These are phyloP conservation scores for Nymphaea colorata DNA, from an alignment of 164 flowering plant genomes.

Conservation along the genomic window DNA sequence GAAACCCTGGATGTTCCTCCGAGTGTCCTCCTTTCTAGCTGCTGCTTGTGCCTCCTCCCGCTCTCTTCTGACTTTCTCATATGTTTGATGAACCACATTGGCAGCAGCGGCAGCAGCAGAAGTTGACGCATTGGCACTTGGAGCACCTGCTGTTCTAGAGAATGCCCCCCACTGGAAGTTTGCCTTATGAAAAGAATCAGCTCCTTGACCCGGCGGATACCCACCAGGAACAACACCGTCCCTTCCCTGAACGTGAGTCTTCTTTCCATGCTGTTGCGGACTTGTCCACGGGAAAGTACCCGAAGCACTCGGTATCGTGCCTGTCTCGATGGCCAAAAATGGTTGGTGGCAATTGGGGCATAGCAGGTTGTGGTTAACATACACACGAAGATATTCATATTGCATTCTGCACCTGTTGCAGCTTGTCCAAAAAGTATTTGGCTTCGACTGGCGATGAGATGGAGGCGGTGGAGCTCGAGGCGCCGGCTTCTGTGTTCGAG, in stretches of 20 bases:
- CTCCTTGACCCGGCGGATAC: conserved; percentile 9
- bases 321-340: conserved; percentile 55
- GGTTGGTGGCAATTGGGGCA: conserved; percentile 68
- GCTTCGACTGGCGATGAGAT: conserved; percentile 23
- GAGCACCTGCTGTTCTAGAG: conserved; percentile 29
- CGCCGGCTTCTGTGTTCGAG: conserved; percentile 1
- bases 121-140: conserved; percentile 21
- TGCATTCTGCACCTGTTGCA: conserved; percentile 70
- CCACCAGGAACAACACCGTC: conserved; percentile 2
- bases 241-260: conserved; percentile 1
- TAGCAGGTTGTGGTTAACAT: conserved; percentile 57
- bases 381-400: conserved; percentile 56
- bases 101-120: conserved; percentile 55
- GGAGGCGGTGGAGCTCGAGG: conserved; percentile 21
- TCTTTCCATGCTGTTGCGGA: conserved; percentile 21
- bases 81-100: conserved; percentile 48
- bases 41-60: conserved; percentile 70
- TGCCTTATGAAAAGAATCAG: conserved; percentile 18
- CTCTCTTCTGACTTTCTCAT: conserved; percentile 58
- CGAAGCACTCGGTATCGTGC: conserved; percentile 30
- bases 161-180: conserved; percentile 50
- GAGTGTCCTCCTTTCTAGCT: conserved; percentile 44
- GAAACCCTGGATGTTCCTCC: conserved; percentile 30
- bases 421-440: conserved; percentile 65
- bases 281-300: conserved; percentile 27